phyloP scores from a whole-genome alignment of 495 filamentous ascomycete genomes.

The Talaromyces nanjingensis region DNA sequence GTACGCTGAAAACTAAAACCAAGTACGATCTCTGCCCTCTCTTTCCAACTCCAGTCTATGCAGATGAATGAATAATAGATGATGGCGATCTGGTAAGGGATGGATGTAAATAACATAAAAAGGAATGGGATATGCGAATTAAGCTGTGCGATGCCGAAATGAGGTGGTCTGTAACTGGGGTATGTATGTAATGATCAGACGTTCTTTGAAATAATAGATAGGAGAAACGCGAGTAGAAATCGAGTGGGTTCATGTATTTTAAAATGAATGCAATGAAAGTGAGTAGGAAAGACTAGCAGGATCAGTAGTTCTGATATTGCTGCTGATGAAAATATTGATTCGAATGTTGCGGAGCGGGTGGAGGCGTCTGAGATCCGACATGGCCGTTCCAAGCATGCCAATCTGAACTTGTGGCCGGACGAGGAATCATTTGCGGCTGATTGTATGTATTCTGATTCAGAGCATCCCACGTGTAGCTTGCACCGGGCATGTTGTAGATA shows the following conservation, averaged over 20 bases:
- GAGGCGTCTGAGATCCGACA: neutral
- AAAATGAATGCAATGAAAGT: too few relatives aligned
- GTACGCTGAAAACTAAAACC: neutral
- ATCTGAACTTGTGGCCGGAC: conserved; percentile 2
- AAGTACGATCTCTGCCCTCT: neutral
- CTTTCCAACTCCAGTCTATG: conserved; percentile 1
- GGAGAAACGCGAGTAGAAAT: neutral
- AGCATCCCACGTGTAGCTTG: conserved; percentile 38
- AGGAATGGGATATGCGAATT: neutral
- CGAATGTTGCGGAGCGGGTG: neutral
- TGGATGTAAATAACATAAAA: neutral
- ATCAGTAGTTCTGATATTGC: neutral
- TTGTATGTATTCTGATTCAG: conserved; percentile 27
- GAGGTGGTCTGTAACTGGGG: neutral
- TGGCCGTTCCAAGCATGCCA: conserved; percentile 4
- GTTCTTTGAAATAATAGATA: neutral
- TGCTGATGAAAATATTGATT: conserved; percentile 6
- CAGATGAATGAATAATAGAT: neutral
- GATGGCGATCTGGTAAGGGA: neutral
- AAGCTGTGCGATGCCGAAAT: neutral
- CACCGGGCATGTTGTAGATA: conserved; percentile 34
- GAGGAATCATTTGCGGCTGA: neutral
- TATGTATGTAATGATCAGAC: neutral
- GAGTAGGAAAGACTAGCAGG: too few relatives aligned
- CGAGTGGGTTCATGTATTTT: neutral